phyloP scores from a whole-genome alignment of 768 basidiomycete species.

The Mycena latifolia region DNA sequence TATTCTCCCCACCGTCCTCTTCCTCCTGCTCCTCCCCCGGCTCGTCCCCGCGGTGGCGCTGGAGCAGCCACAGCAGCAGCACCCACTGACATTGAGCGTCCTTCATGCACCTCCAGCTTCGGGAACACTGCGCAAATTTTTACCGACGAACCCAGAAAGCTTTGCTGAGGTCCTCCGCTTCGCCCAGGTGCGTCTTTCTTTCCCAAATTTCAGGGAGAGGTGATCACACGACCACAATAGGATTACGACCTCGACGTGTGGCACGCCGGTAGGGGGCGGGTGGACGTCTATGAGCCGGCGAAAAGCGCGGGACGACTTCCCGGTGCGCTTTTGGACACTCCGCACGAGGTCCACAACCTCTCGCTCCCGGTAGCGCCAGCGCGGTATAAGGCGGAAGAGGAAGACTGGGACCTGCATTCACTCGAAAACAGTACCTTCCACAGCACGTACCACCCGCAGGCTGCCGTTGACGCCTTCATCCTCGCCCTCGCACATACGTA shows the following conservation, averaged over 20 bases:
- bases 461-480: constrained; percentile 67
- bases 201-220: neutral
- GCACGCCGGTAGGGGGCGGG: constrained; percentile 50
- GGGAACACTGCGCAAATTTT: too few species aligned
- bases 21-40: too few species aligned
- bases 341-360: constrained; percentile 26
- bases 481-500: constrained; percentile 56
- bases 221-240: constrained; percentile 46
- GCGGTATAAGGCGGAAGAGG: constrained; percentile 1
- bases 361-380: constrained; percentile 12
- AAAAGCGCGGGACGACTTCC: constrained; percentile 60
- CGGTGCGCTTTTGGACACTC: constrained; percentile 32
- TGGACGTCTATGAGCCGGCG: too few species aligned
- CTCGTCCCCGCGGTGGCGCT: too few species aligned
- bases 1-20: too few species aligned
- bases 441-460: constrained; percentile 65
- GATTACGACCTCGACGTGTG: constrained; percentile 63
- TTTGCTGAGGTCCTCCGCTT: constrained; percentile 8
- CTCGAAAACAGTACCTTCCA: constrained; percentile 56
- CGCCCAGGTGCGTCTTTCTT: constrained; percentile 5
- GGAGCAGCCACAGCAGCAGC: too few species aligned
- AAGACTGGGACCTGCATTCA: constrained; percentile 50
- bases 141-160: neutral
- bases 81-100: too few species aligned
- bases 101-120: too few species aligned